Conservation (phyloP, 176 grass and related monocot genomes). For the Oryza glaberrima region DNA sequence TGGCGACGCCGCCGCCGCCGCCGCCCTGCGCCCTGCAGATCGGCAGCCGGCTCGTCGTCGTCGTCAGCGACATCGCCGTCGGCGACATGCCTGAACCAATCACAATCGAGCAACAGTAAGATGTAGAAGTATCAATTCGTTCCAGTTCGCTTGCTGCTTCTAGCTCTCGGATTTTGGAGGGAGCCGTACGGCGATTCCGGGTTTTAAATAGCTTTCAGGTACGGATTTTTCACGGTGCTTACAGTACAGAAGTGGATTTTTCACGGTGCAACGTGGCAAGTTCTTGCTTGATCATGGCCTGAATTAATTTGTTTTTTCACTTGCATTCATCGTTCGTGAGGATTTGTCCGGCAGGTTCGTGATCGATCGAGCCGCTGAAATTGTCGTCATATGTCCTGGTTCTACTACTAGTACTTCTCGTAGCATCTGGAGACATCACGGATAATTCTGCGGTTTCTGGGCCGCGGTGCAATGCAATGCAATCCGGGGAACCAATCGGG, state of each 20-base stretch:
- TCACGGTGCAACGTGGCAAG: neutral
- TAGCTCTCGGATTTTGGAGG: neutral
- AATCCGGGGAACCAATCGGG: slow-evolving; percentile 16
- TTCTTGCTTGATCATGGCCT: neutral
- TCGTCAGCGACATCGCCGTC: slow-evolving; percentile 48
- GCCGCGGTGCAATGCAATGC: neutral
- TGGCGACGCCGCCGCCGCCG: slow-evolving; percentile 22
- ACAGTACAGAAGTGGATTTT: no score
- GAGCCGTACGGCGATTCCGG: neutral
- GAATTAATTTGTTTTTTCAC: neutral
- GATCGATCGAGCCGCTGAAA: neutral
- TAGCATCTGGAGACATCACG: slow-evolving; percentile 17
- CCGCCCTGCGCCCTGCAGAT: slow-evolving; percentile 51
- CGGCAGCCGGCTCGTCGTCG: slow-evolving; percentile 44
- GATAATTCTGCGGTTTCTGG: neutral
- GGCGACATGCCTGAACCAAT: slow-evolving; percentile 30
- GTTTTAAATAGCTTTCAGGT: slow-evolving; percentile 46
- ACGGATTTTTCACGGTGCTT: neutral
- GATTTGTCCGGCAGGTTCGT: slow-evolving; percentile 35
- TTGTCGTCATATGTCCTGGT: slow-evolving; percentile 1
- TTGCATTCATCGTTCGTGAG: neutral
- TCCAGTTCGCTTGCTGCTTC: neutral
- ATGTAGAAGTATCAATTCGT: neutral
- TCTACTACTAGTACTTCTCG: slow-evolving; percentile 1
- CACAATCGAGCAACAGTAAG: neutral